Evolutionary conservation across 371 early-diverging fungal genomes (phyloP).

Genomic region (Mortierella sp.): DNA sequence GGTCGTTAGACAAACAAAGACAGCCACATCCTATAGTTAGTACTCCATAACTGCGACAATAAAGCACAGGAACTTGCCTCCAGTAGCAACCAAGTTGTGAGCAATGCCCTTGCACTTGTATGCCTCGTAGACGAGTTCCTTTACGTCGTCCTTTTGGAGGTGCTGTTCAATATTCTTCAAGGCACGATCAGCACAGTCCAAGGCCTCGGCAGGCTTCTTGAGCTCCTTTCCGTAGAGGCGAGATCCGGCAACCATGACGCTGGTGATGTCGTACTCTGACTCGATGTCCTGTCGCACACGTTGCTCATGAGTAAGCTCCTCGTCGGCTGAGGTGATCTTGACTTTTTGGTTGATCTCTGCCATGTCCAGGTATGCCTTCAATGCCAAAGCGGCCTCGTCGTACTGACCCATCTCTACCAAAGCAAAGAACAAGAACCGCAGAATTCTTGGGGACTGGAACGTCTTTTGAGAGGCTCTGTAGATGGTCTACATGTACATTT

Average conservation of each 20-base stretch:
- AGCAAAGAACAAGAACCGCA: slow-evolving; percentile 70
- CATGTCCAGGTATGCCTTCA: slow-evolving; percentile 71
- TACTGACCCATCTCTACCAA: slow-evolving; percentile 74
- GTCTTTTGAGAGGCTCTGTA: slow-evolving; percentile 73
- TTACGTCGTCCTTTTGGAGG: slow-evolving; percentile 29
- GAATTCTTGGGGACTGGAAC: slow-evolving; percentile 77
- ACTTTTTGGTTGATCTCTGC: slow-evolving; percentile 56
- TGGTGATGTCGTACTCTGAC: slow-evolving; percentile 53
- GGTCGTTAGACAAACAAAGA: background rate
- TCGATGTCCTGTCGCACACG: slow-evolving; percentile 40
- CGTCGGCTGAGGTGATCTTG: slow-evolving; percentile 20
- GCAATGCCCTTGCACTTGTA: slow-evolving; percentile 68
- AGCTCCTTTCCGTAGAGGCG: slow-evolving; percentile 64
- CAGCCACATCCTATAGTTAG: background rate
- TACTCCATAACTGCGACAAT: background rate
- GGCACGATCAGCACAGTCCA: slow-evolving; percentile 63
- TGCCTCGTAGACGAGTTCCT: slow-evolving; percentile 52
- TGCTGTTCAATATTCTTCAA: slow-evolving; percentile 46
- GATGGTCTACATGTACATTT: slow-evolving; percentile 54
- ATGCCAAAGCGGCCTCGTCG: slow-evolving; percentile 78
- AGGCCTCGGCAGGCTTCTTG: slow-evolving; percentile 56
- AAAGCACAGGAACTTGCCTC: slow-evolving; percentile 56
- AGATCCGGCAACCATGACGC: slow-evolving; percentile 58
- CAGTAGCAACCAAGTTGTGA: slow-evolving; percentile 69
- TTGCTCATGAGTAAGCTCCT: slow-evolving; percentile 35